Conservation (phyloP, 805 yeast genomes). For the Torulaspora gathmanii region DNA sequence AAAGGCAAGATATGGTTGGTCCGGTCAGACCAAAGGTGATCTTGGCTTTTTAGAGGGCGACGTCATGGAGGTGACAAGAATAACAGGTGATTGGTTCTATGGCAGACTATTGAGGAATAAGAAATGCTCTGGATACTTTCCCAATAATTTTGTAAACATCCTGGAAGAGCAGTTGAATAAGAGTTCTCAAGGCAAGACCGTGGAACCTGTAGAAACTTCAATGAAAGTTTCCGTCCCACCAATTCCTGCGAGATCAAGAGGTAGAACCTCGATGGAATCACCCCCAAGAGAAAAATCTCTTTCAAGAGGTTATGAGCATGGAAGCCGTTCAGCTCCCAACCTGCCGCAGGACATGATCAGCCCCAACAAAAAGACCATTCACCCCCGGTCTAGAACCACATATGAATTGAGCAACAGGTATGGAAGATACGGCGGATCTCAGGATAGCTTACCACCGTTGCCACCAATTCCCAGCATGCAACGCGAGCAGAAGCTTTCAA, state of each 20-base stretch:
- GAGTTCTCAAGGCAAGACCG: slow-evolving; percentile 1
- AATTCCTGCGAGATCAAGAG: slow-evolving; percentile 14
- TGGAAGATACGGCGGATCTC: background rate
- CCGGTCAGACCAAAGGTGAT: slow-evolving; percentile 85
- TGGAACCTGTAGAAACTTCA: slow-evolving; percentile 15
- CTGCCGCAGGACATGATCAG: slow-evolving; percentile 12
- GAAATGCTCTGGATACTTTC: slow-evolving; percentile 73
- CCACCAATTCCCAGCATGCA: slow-evolving; percentile 24
- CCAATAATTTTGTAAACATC: slow-evolving; percentile 74
- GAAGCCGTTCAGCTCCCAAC: slow-evolving; percentile 12
- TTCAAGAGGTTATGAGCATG: slow-evolving; percentile 1
- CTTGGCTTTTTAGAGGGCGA: slow-evolving; percentile 94
- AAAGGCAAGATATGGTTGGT: slow-evolving; percentile 85
- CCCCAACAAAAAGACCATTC: slow-evolving; percentile 1
- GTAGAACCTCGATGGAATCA: slow-evolving; percentile 5
- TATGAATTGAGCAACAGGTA: background rate
- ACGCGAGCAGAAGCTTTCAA: slow-evolving; percentile 9
- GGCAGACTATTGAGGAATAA: slow-evolving; percentile 78
- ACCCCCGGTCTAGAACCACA: slow-evolving; percentile 4
- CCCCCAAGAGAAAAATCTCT: background rate
- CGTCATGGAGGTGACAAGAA: slow-evolving; percentile 74
- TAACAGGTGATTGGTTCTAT: slow-evolving; percentile 91
- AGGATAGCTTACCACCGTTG: slow-evolving; percentile 22
- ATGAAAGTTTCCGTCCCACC: slow-evolving; percentile 13
- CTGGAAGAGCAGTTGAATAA: slow-evolving; percentile 38